Evolutionary conservation across 345 rosid species (phyloP).

Genomic region (Tarenaya hassleriana): DNA sequence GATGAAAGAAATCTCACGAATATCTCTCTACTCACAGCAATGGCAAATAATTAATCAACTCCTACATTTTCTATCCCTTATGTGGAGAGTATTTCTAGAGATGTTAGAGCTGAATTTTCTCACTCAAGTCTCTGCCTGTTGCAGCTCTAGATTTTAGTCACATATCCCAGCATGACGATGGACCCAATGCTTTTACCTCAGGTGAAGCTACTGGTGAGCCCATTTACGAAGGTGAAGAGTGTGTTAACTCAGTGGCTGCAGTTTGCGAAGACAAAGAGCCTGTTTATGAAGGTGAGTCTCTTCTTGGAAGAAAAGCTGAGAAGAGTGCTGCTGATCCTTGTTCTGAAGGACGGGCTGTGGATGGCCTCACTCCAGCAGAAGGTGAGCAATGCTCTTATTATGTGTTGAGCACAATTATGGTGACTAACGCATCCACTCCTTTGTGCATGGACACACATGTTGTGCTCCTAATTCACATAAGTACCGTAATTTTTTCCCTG

Average conservation of each 20-base stretch:
- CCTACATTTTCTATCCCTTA: constrained; percentile 24
- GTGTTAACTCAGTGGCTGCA: constrained; percentile 51
- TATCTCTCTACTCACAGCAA: constrained; percentile 22
- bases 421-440: constrained; percentile 4
- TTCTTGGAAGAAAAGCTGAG: constrained; percentile 63
- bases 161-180: constrained; percentile 37
- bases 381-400: constrained; percentile 42
- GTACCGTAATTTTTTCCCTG: constrained; percentile 14
- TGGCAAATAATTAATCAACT: constrained; percentile 21
- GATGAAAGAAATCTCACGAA: constrained; percentile 19
- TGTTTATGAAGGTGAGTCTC: constrained; percentile 71
- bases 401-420: background rate
- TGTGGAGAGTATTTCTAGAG: constrained; percentile 1
- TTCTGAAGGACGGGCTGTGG: constrained; percentile 33
- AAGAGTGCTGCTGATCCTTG: constrained; percentile 35
- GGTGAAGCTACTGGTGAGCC: constrained; percentile 62
- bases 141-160: constrained; percentile 40
- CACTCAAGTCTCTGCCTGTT: constrained; percentile 24
- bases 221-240: constrained; percentile 68
- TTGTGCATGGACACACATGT: background rate
- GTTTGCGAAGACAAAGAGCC: constrained; percentile 54
- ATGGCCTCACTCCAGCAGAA: constrained; percentile 62
- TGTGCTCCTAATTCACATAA: constrained; percentile 5
- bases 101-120: constrained; percentile 26
- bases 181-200: constrained; percentile 37